phyloP scores from a whole-genome alignment of 108 stramenopile genomes.

The Skeletonema costatum region DNA sequence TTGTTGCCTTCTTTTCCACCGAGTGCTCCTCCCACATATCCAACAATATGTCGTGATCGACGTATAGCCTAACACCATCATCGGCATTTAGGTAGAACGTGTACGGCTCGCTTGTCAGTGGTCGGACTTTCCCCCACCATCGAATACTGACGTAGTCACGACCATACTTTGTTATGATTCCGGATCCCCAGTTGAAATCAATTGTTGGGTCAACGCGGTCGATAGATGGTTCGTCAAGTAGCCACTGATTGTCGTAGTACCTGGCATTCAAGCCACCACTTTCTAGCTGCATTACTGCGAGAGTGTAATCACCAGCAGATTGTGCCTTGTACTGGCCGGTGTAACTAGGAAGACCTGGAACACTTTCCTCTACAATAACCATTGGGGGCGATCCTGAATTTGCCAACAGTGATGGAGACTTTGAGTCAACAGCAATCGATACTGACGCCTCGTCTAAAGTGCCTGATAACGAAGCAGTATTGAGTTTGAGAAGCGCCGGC shows the following conservation, averaged over 20 bases:
- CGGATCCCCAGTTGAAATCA: constrained; percentile 69
- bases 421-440: constrained; percentile 8
- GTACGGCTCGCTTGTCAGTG: constrained; percentile 60
- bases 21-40: constrained; percentile 63
- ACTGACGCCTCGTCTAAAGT: constrained; percentile 35
- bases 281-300: constrained; percentile 69
- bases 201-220: constrained; percentile 65
- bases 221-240: constrained; percentile 65
- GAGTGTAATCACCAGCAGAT: constrained; percentile 55
- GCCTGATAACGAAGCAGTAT: constrained; percentile 57
- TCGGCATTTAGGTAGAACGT: constrained; percentile 74
- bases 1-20: constrained; percentile 49
- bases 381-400: constrained; percentile 38
- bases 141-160: constrained; percentile 82
- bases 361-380: constrained; percentile 66
- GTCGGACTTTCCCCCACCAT: constrained; percentile 79
- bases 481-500: constrained; percentile 39
- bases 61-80: constrained; percentile 74
- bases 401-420: constrained; percentile 38
- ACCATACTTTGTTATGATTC: constrained; percentile 71
- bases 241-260: constrained; percentile 90
- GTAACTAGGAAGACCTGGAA: constrained; percentile 77
- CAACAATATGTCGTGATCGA: constrained; percentile 77
- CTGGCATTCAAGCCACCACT: constrained; percentile 70
- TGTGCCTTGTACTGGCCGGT: constrained; percentile 66